phyloP scores from a whole-genome alignment of 331 rosid genomes.

The Malus hybrid region DNA sequence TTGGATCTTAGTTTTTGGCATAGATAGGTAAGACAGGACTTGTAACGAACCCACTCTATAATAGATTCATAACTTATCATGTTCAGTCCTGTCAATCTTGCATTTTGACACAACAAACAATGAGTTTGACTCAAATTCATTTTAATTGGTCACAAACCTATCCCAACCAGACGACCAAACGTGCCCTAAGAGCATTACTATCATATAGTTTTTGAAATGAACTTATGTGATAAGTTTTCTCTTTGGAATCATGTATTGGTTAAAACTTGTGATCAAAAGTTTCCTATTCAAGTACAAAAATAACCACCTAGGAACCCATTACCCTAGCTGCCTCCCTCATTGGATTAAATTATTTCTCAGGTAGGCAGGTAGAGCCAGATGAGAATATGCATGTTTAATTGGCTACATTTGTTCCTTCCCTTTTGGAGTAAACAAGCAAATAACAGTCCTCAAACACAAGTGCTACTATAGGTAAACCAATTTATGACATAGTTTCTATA shows the following conservation, averaged over 20 bases:
- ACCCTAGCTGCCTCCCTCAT: slow-evolving; percentile 10
- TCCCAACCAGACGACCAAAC: too few species aligned
- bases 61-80: too few species aligned
- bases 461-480: slow-evolving; percentile 20
- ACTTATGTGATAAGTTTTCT: neutral
- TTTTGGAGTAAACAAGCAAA: neutral
- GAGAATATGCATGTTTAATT: slow-evolving; percentile 10
- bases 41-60: too few species aligned
- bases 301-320: slow-evolving; percentile 17
- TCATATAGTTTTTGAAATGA: neutral
- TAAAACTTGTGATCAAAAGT: neutral
- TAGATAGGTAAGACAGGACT: too few species aligned
- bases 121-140: too few species aligned
- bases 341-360: slow-evolving; percentile 11
- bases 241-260: neutral
- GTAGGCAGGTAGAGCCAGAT: neutral
- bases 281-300: slow-evolving; percentile 10
- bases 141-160: too few species aligned
- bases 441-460: neutral
- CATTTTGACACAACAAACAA: too few species aligned
- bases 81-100: too few species aligned
- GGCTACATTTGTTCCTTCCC: slow-evolving; percentile 16
- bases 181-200: neutral
- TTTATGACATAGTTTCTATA: slow-evolving; percentile 18
- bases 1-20: too few species aligned